These are phyloP conservation scores for Colletotrichum trifolii DNA, from an alignment of 2,329 filamentous ascomycete species.

Conservation along the genomic window DNA sequence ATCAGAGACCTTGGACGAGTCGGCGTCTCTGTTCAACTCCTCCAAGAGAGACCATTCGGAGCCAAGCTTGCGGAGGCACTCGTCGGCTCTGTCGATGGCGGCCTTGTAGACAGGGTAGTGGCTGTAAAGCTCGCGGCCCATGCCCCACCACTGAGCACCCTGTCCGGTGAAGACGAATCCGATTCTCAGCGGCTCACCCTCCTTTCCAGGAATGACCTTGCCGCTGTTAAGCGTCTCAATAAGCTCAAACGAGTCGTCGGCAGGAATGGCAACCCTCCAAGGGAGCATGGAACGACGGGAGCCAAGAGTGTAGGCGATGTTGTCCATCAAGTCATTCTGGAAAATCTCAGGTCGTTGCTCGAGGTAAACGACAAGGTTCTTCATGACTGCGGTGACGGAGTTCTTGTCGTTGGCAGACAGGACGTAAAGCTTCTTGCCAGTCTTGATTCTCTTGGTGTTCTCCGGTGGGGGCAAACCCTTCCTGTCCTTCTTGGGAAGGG, in stretches of 20 bases:
- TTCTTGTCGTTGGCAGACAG: constrained; percentile 52
- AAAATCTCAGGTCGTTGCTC: constrained; percentile 56
- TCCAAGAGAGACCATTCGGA: constrained; percentile 50
- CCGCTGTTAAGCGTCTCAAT: constrained; percentile 49
- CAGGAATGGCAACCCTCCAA: constrained; percentile 41
- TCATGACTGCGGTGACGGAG: constrained; percentile 45
- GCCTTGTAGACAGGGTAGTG: constrained; percentile 49
- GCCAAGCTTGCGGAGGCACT: constrained; percentile 47
- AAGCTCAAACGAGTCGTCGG: constrained; percentile 40
- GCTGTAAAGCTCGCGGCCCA: constrained; percentile 41
- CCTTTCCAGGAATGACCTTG: constrained; percentile 49
- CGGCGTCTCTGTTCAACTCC: constrained; percentile 49
- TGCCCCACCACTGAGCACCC: constrained; percentile 42
- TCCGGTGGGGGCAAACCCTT: constrained; percentile 27
- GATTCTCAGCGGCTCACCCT: constrained; percentile 43
- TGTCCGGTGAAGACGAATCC: constrained; percentile 44
- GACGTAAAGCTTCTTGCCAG: constrained; percentile 52
- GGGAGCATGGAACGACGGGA: constrained; percentile 30
- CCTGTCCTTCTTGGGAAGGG: constrained; percentile 35
- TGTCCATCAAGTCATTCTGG: constrained; percentile 52
- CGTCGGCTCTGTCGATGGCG: constrained; percentile 46
- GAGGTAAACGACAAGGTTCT: constrained; percentile 50
- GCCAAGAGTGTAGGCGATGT: constrained; percentile 37
- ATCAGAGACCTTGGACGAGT: constrained; percentile 48
- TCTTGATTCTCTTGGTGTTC: constrained; percentile 17